Conservation (phyloP, 2,329 filamentous ascomycete species). For the Conoideocrella luteorostrata region DNA sequence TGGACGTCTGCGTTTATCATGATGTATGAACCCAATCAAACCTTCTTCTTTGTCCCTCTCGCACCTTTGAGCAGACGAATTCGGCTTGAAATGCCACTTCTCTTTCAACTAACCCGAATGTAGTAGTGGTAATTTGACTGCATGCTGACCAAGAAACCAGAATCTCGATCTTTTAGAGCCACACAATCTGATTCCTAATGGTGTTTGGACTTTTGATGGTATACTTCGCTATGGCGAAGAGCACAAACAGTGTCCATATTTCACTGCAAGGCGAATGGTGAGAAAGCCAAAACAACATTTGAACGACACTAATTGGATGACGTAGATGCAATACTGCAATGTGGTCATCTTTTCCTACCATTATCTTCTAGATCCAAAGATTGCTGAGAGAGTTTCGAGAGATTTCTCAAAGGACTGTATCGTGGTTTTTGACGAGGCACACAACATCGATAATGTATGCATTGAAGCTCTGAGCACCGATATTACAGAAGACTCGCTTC, state of each 20-base stretch:
- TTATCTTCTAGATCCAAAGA: conserved; percentile 95
- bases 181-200: conserved; percentile 88
- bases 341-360: conserved; percentile 99
- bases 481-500: conserved; percentile 87
- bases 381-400: conserved; percentile 88
- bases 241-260: conserved; percentile 96
- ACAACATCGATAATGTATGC: conserved; percentile 99
- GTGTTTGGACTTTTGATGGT: conserved; percentile 91
- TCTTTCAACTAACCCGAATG: not conserved
- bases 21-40: conserved; percentile 50
- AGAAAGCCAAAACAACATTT: conserved; percentile 14
- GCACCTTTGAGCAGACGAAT: not conserved
- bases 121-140: no score
- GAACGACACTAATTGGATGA: conserved; percentile 9
- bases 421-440: conserved; percentile 95
- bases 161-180: conserved; percentile 93
- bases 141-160: conserved; percentile 28
- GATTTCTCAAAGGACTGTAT: conserved; percentile 98
- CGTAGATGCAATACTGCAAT: conserved; percentile 94
- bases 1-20: conserved; percentile 92
- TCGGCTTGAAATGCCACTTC: no score
- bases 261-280: conserved; percentile 90
- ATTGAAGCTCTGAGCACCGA: conserved; percentile 97
- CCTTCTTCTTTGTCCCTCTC: not conserved
- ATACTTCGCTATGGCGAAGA: conserved; percentile 86